Conservation (phyloP, 495 filamentous ascomycete species). For the Polyplosphaeria fusca region DNA sequence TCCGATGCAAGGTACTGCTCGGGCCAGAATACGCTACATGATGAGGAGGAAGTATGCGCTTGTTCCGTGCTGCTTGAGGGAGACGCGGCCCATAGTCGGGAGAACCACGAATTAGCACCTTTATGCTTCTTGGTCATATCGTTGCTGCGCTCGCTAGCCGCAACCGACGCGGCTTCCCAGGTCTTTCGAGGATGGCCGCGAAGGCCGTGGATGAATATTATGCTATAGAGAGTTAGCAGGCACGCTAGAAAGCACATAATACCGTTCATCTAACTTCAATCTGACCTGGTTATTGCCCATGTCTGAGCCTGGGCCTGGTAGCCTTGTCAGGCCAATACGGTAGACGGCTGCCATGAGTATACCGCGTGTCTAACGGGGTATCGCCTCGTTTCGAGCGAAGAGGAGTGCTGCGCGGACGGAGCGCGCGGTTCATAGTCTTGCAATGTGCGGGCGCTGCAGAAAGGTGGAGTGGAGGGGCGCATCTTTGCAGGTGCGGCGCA, state of each 20-base stretch:
- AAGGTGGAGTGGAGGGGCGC: background rate
- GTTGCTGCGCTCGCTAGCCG: background rate
- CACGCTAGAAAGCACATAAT: background rate
- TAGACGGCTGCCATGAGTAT: background rate
- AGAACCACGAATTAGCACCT: background rate
- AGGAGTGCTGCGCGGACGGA: no score
- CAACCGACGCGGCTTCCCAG: constrained; percentile 31
- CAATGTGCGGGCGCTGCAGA: background rate
- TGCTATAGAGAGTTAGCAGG: constrained; percentile 21
- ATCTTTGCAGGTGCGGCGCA: no score
- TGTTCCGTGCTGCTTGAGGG: background rate
- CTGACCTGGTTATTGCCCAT: background rate
- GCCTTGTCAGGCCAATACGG: background rate
- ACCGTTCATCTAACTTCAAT: background rate
- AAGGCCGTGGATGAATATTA: constrained; percentile 41
- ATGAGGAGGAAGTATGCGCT: background rate
- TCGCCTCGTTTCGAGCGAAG: background rate
- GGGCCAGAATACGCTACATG: constrained; percentile 41
- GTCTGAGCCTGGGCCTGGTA: background rate
- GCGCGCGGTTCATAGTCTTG: background rate
- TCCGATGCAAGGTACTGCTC: constrained; percentile 40
- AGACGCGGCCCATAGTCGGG: background rate
- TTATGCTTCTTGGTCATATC: constrained; percentile 2
- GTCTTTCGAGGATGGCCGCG: constrained; percentile 39
- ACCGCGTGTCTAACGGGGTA: background rate